Percentiles rank a stretch among this genome's conserved stretches.
Evolutionary conservation across 148 eudicot genomes (phyloP).

Genomic region (Fallopia convolvulus): DNA sequence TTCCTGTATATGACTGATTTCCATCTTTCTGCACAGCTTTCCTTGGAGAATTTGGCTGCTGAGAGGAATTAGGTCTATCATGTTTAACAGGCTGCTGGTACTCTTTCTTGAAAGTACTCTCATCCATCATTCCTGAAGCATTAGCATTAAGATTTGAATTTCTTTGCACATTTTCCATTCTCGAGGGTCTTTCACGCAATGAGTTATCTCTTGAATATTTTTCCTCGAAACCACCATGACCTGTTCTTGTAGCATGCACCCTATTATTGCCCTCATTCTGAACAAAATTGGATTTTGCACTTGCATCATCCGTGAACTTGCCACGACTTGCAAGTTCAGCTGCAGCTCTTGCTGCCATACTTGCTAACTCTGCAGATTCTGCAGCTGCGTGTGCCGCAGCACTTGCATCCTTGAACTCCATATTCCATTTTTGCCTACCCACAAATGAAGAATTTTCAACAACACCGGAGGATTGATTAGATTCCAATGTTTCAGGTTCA

Average conservation of each 20-base stretch:
- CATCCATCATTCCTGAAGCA: constrained; percentile 12
- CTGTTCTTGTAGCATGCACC: constrained; percentile 16
- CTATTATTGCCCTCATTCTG: constrained; percentile 22
- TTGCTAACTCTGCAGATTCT: constrained; percentile 88
- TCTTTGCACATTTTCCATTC: constrained; percentile 18
- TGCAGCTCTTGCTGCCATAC: constrained; percentile 97
- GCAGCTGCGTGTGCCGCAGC: constrained; percentile 99
- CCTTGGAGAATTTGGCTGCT: constrained; percentile 2
- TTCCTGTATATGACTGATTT: constrained; percentile 11
- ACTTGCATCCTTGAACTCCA: constrained; percentile 85
- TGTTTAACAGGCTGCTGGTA: background rate
- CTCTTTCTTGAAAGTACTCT: constrained; percentile 13
- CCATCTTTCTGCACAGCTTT: constrained; percentile 8
- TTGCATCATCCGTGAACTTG: constrained; percentile 31
- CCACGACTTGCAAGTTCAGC: constrained; percentile 60
- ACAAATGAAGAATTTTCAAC: constrained; percentile 22
- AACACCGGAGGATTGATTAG: constrained; percentile 24
- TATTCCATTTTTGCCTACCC: constrained; percentile 45
- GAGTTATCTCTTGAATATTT: constrained; percentile 20
- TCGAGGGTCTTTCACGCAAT: constrained; percentile 24
- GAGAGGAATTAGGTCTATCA: background rate
- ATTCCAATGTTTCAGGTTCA: constrained; percentile 21
- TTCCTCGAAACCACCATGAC: constrained; percentile 19
- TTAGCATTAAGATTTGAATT: constrained; percentile 5
- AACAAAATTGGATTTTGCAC: constrained; percentile 16